phyloP scores from a whole-genome alignment of 208 protist species.

The Leishmania martiniquensis region DNA sequence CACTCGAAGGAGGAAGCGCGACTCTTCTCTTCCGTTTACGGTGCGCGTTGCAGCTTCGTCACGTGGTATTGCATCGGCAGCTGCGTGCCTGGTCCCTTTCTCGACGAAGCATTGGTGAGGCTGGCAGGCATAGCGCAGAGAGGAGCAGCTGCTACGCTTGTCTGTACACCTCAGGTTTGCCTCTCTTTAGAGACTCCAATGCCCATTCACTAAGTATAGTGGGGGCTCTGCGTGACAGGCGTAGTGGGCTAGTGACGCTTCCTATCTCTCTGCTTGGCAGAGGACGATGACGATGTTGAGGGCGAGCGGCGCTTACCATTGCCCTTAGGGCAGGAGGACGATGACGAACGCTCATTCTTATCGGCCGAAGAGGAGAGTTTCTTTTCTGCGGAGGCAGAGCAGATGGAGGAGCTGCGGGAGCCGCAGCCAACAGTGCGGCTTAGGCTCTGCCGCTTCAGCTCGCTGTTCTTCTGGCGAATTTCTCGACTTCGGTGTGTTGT shows the following conservation, averaged over 20 bases:
- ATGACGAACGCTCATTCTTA: neutral
- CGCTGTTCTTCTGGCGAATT: conserved; percentile 40
- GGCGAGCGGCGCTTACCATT: conserved; percentile 4
- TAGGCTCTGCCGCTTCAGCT: conserved; percentile 36
- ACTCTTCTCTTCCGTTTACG: neutral
- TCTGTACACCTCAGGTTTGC: neutral
- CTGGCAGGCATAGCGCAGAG: neutral
- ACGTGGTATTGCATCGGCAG: neutral
- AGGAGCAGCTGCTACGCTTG: neutral
- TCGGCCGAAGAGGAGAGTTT: neutral
- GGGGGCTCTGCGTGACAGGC: neutral
- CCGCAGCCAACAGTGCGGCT: conserved; percentile 1
- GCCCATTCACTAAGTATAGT: neutral
- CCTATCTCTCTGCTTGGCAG: conserved; percentile 5
- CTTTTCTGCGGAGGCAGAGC: neutral
- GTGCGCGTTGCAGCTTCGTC: neutral
- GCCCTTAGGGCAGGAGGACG: neutral
- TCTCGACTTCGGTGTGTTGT: conserved; percentile 29
- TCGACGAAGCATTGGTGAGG: neutral
- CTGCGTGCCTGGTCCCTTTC: neutral
- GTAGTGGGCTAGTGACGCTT: neutral
- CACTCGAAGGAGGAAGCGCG: neutral
- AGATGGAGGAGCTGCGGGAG: neutral
- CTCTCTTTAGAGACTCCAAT: neutral
- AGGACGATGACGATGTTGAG: conserved; percentile 25